Percentiles rank a stretch among this genome's conserved stretches.
Conservation (phyloP, 768 basidiomycete genomes). For the Amanita thiersii region DNA sequence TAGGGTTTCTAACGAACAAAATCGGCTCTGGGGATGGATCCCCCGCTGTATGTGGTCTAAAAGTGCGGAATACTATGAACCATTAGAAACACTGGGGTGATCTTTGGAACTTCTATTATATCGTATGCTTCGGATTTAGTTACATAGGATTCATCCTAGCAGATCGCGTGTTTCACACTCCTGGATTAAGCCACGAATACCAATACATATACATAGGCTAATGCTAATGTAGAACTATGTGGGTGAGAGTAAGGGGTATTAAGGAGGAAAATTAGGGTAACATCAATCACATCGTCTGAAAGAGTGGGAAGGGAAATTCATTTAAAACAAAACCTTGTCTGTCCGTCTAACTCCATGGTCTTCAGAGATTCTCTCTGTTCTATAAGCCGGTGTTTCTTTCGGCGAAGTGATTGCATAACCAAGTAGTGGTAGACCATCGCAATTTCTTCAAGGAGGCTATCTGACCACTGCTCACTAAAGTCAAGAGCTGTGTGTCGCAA, state of each 20-base stretch:
- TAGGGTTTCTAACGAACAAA: slow-evolving; percentile 14
- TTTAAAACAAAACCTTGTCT: slow-evolving; percentile 6
- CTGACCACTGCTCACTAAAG: slow-evolving; percentile 49
- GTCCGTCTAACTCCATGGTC: slow-evolving; percentile 6
- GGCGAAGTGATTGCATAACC: slow-evolving; percentile 21
- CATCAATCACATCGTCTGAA: neutral
- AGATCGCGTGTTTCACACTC: too few species aligned
- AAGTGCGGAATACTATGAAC: slow-evolving; percentile 23
- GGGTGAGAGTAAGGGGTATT: slow-evolving; percentile 3
- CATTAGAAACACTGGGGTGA: slow-evolving; percentile 12
- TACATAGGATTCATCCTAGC: too few species aligned
- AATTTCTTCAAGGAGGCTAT: slow-evolving; percentile 53
- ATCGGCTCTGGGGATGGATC: slow-evolving; percentile 17
- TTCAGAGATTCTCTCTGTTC: slow-evolving; percentile 2
- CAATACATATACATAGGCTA: slow-evolving; percentile 8
- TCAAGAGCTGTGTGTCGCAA: slow-evolving; percentile 40
- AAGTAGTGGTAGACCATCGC: slow-evolving; percentile 49
- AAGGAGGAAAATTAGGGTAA: slow-evolving; percentile 3
- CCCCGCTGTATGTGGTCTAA: slow-evolving; percentile 16
- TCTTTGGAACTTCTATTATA: neutral
- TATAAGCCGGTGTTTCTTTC: slow-evolving; percentile 7
- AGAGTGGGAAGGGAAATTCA: slow-evolving; percentile 5
- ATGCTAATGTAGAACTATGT: slow-evolving; percentile 9
- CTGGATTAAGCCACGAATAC: slow-evolving; percentile 4
- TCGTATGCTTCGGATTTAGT: too few species aligned